Evolutionary conservation across 1,139 yeast genomes (phyloP), one percentile per base, ranked within the genome.

Genomic region (Candida gigantensis): DNA sequence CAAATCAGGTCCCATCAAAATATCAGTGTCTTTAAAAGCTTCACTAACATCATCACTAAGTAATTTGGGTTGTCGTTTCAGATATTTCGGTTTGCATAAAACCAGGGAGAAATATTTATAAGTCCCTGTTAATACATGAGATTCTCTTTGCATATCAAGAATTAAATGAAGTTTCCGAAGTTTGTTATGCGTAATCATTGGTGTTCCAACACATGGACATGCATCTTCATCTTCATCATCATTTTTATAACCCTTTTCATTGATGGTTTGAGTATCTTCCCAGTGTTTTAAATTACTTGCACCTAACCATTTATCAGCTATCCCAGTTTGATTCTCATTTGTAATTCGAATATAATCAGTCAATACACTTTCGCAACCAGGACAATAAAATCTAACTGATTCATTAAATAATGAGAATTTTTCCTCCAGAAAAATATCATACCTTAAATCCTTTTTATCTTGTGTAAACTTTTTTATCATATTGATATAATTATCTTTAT

Each of bases 131-230:
- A 55, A 27, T 2, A 47, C 42, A 9, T 26, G 7, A 6, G 27
- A 7, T 18, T 5, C 34, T 20, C 40, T 36, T 28, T 28, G 21
- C n/a, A 42, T 31, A 32, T 60, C 65, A 16, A 52, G 46, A 39
- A 46, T 44, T 9, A 61, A 35, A 28, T 52, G 57, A n/a, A 63
- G 41, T 19, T 46, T 51, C 6, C 58, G 38, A 17, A 58, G 40
- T 9, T 44, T 47, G 6, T 51, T 50, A 28, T 57, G 60, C 24
- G 43, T 46, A 17, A 47, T 34, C 8, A n/a, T 18, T 6, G 14
- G 12, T 18, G 30, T 20, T n/a, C 7, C 28, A 3, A 24, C 28
- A 17, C 28, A 32, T 12, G 17, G 24, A 24, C 28, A 28, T n/a
- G n/a, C n/a, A n/a, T 32, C 14, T 6, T 12, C 9, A 12, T 18